Percentiles rank a stretch among this genome's conserved stretches.
phyloP scores from a whole-genome alignment of 208 protist genomes.

The Leishmania mexicana region DNA sequence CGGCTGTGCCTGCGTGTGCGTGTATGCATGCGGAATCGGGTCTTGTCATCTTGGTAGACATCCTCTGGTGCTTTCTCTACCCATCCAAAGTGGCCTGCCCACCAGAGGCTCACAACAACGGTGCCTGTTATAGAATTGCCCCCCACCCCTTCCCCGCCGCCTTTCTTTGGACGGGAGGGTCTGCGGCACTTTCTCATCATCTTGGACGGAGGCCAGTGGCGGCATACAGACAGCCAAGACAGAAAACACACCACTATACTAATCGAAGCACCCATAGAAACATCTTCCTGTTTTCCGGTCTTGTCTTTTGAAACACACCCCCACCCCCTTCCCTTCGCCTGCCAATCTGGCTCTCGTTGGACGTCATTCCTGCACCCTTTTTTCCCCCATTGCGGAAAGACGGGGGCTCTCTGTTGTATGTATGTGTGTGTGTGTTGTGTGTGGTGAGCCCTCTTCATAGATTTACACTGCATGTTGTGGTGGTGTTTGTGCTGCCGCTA shows the following conservation, averaged over 20 bases:
- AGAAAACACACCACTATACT: conserved; percentile 2
- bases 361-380: neutral
- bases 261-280: conserved; percentile 3
- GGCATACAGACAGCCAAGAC: neutral
- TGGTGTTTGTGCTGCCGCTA: neutral
- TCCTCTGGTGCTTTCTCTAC: neutral
- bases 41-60: neutral
- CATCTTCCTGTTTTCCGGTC: neutral
- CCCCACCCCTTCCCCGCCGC: neutral
- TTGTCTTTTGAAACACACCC: neutral
- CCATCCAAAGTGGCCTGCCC: neutral
- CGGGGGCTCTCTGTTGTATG: no score
- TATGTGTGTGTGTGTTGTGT: neutral
- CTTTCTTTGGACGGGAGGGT: neutral
- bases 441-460: neutral
- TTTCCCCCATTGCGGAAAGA: neutral
- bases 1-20: neutral
- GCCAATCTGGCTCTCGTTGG: neutral
- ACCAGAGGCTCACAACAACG: neutral
- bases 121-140: neutral
- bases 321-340: neutral
- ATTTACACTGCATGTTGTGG: neutral
- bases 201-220: neutral
- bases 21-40: neutral
- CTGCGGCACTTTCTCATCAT: neutral